phyloP scores from a whole-genome alignment of 2,329 filamentous ascomycete genomes.

The Pseudogymnoascus sp. region DNA sequence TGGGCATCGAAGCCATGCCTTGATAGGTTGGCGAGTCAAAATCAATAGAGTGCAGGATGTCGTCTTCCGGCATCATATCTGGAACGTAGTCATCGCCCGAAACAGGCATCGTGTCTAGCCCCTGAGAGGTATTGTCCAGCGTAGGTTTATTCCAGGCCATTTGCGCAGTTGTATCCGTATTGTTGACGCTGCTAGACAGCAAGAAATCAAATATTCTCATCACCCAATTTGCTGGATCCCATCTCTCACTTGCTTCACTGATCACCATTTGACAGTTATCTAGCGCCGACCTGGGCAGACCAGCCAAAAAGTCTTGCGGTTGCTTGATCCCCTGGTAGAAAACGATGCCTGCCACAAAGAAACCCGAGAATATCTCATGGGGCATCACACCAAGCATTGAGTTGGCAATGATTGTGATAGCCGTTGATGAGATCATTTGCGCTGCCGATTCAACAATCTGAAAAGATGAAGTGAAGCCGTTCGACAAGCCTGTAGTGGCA shows the following conservation, averaged over 20 bases:
- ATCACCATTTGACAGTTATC: conserved; percentile 12
- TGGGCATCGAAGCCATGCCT: conserved; percentile 9
- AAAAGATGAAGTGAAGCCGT: conserved; percentile 4
- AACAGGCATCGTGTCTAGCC: background rate
- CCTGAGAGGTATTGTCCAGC: too few species aligned
- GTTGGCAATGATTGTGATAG: conserved; percentile 11
- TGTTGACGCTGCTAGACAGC: conserved; percentile 10
- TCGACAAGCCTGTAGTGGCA: background rate
- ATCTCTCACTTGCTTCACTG: conserved; percentile 11
- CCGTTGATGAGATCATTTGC: conserved; percentile 11
- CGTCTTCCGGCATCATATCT: conserved; percentile 9
- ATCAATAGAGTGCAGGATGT: conserved; percentile 10
- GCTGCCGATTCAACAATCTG: conserved; percentile 10
- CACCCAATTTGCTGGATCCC: conserved; percentile 12
- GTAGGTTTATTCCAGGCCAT: too few species aligned
- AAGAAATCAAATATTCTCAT: conserved; percentile 13
- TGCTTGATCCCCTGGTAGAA: conserved; percentile 10
- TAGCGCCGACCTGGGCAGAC: conserved; percentile 5
- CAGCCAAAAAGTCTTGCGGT: background rate
- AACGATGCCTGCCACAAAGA: conserved; percentile 11
- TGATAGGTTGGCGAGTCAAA: conserved; percentile 10
- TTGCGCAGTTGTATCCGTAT: background rate
- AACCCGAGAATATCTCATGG: conserved; percentile 6
- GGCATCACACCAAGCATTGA: conserved; percentile 11
- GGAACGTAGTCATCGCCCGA: conserved; percentile 4